Evolutionary conservation across 2,329 filamentous ascomycete genomes (phyloP).

Genomic region (Gyromitra esculenta): DNA sequence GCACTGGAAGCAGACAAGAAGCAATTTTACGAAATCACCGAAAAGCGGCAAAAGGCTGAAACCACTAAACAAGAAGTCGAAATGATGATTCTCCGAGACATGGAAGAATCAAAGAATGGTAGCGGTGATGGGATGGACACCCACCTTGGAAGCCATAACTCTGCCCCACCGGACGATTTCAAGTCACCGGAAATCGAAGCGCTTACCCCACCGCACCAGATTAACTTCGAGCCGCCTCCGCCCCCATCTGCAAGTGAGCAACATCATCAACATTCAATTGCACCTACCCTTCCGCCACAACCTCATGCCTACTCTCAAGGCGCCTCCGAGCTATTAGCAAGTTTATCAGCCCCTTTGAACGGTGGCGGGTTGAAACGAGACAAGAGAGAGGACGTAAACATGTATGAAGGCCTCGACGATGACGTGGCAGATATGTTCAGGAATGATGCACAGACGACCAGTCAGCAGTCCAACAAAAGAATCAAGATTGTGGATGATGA

Average conservation of each 20-base stretch:
- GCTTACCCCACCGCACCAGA: conserved; percentile 79
- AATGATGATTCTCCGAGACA: conserved; percentile 85
- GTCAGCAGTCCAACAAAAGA: conserved; percentile 52
- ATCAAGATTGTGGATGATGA: conserved; percentile 55
- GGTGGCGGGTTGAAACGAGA: conserved; percentile 62
- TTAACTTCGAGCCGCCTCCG: conserved; percentile 61
- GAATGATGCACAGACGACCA: conserved; percentile 60
- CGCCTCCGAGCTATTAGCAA: conserved; percentile 60
- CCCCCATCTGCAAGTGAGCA: conserved; percentile 60
- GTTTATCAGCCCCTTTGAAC: conserved; percentile 61
- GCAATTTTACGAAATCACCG: conserved; percentile 70
- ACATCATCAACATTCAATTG: conserved; percentile 60
- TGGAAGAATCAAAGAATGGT: conserved; percentile 69
- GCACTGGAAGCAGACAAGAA: conserved; percentile 76
- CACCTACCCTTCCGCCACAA: conserved; percentile 51
- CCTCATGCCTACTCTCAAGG: conserved; percentile 57
- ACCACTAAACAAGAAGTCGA: conserved; percentile 88
- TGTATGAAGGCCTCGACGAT: conserved; percentile 67
- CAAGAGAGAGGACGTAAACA: conserved; percentile 65
- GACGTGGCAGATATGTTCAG: conserved; percentile 70
- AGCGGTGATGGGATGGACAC: conserved; percentile 57
- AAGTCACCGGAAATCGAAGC: conserved; percentile 84
- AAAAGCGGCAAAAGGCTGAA: conserved; percentile 78
- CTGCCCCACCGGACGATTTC: conserved; percentile 67
- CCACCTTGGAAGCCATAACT: conserved; percentile 59